Percentiles rank a stretch among this genome's conserved stretches.
Evolutionary conservation across 352 stramenopile species (phyloP).

Genomic region (Phytophthora ohioensis): DNA sequence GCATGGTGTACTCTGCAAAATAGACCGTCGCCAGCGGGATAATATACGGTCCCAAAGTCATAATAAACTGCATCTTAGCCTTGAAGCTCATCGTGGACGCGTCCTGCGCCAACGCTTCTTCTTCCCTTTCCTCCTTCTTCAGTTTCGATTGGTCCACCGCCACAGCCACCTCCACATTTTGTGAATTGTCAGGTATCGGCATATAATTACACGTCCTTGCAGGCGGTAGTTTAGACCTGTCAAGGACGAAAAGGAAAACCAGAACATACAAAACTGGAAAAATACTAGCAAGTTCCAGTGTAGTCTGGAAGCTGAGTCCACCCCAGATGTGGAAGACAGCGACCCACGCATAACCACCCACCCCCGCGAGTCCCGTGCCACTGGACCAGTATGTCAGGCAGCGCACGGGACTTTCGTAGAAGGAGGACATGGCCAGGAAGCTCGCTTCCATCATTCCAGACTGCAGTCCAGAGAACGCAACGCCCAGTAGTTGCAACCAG

Average conservation of each 20-base stretch:
- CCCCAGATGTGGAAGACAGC: constrained; percentile 76
- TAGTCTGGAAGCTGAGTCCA: constrained; percentile 72
- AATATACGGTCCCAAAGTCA: constrained; percentile 92
- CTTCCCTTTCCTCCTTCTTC: constrained; percentile 23
- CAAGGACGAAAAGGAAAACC: constrained; percentile 72
- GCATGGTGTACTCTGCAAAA: constrained; percentile 94
- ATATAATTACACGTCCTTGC: constrained; percentile 48
- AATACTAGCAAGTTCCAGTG: constrained; percentile 60
- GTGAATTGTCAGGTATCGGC: constrained; percentile 44
- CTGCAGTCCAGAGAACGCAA: constrained; percentile 88
- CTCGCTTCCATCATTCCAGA: constrained; percentile 91
- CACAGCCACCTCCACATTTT: constrained; percentile 20
- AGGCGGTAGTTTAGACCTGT: constrained; percentile 55
- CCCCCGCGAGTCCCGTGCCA: constrained; percentile 92
- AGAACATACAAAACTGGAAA: constrained; percentile 76
- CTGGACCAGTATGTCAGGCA: constrained; percentile 94
- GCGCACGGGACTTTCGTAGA: constrained; percentile 73
- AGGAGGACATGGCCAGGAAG: constrained; percentile 88
- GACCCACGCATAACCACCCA: constrained; percentile 92
- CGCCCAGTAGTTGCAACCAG: constrained; percentile 86
- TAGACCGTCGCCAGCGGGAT: constrained; percentile 93
- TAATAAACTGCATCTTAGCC: constrained; percentile 76
- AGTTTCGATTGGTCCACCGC: constrained; percentile 25
- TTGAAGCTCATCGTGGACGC: constrained; percentile 52
- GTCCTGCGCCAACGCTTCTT: constrained; percentile 13